Conservation (phyloP, 805 yeast genomes). For the Blastobotrys parvus region DNA sequence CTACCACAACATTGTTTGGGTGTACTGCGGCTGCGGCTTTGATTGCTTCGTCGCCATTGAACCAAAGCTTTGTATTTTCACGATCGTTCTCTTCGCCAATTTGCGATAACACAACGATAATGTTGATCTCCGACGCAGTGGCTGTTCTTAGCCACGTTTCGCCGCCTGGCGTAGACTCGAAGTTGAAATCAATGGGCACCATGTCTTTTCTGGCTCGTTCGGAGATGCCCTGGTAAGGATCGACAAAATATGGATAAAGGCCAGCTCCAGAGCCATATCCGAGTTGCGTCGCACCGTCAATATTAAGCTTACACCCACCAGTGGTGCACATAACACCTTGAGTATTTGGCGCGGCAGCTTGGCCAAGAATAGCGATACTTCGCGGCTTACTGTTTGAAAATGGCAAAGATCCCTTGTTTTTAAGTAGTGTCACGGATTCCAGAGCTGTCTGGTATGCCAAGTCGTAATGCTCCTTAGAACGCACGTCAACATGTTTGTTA, state of each 20-base stretch:
- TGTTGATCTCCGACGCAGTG: constrained; percentile 42
- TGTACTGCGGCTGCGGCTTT: constrained; percentile 41
- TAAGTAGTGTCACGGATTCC: constrained; percentile 49
- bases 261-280: too few relatives aligned
- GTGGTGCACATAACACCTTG: too few relatives aligned
- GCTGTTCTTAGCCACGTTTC: constrained; percentile 34
- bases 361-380: constrained; percentile 37
- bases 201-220: too few relatives aligned
- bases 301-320: too few relatives aligned
- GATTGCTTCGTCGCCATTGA: constrained; percentile 48
- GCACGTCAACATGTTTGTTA: constrained; percentile 48
- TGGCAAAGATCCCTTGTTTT: constrained; percentile 47
- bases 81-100: constrained; percentile 63
- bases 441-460: constrained; percentile 46
- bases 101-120: constrained; percentile 45
- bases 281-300: too few relatives aligned
- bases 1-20: constrained; percentile 48
- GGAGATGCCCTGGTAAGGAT: constrained; percentile 43
- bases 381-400: constrained; percentile 37
- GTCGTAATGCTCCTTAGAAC: constrained; percentile 36
- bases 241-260: too few relatives aligned
- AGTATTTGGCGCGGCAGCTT: too few relatives aligned
- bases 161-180: constrained; percentile 40
- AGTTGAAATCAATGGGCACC: constrained; percentile 38
- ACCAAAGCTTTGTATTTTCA: constrained; percentile 46